phyloP scores from a whole-genome alignment of 768 basidiomycete genomes.

The Dentipellis fragilis region DNA sequence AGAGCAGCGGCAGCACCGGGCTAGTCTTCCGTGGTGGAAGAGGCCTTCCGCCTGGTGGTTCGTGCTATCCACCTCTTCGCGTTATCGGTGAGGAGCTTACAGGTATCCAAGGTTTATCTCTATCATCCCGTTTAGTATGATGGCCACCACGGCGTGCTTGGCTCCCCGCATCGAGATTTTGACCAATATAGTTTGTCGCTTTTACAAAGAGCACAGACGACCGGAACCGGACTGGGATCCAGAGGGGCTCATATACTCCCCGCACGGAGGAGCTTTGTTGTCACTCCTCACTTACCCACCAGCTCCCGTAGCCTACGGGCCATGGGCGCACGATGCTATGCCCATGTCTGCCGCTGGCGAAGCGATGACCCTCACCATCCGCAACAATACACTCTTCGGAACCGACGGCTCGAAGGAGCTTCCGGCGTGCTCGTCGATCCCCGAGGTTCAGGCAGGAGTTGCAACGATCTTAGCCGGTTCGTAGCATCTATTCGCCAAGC shows the following conservation, averaged over 20 bases:
- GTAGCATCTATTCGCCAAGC: not conserved
- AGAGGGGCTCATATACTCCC: not conserved
- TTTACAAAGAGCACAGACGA: conserved; percentile 7
- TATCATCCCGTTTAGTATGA: conserved; percentile 41
- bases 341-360: too few relatives aligned
- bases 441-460: not conserved
- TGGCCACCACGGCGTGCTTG: conserved; percentile 44
- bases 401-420: not conserved
- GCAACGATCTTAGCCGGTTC: not conserved
- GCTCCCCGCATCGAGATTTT: conserved; percentile 70
- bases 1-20: conserved; percentile 11
- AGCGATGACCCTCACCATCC: too few relatives aligned
- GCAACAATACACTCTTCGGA: too few relatives aligned
- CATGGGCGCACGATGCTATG: not conserved
- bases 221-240: not conserved
- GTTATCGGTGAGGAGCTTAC: not conserved
- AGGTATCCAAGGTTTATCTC: conserved; percentile 47
- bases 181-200: conserved; percentile 63
- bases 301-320: not conserved
- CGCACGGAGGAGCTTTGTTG: too few relatives aligned
- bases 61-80: conserved; percentile 12
- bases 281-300: too few relatives aligned
- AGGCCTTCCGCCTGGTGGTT: conserved; percentile 68
- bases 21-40: conserved; percentile 59
- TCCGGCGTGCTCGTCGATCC: not conserved